A percentile compares a stretch with the other conserved stretches of the same genome.
Evolutionary conservation across 192 early-diverging fungal genomes (phyloP).

Genomic region (Coemansia brasiliensis): DNA sequence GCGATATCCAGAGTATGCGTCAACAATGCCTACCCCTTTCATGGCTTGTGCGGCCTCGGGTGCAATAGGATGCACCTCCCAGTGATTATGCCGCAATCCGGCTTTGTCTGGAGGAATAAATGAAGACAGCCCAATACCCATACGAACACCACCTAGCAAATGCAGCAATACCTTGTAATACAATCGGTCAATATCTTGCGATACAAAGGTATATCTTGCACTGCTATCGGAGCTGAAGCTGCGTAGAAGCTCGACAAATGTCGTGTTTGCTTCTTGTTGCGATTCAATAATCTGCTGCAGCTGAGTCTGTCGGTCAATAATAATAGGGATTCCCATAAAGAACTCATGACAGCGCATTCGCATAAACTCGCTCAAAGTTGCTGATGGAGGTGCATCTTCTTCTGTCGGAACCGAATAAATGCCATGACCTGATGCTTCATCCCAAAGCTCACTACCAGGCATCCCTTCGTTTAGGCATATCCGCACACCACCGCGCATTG

Average conservation of each 20-base stretch:
- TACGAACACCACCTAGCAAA: conserved; percentile 48
- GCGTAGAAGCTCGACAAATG: conserved; percentile 20
- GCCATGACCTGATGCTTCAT: conserved; percentile 35
- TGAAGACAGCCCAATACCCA: conserved; percentile 52
- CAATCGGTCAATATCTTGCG: conserved; percentile 31
- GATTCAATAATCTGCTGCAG: conserved; percentile 30
- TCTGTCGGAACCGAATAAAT: conserved; percentile 48
- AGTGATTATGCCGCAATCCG: conserved; percentile 48
- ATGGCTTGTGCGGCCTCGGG: conserved; percentile 28
- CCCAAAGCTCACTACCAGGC: conserved; percentile 51
- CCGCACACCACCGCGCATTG: conserved; percentile 54
- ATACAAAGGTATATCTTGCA: conserved; percentile 45
- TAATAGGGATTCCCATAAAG: conserved; percentile 53
- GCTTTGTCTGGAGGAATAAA: conserved; percentile 37
- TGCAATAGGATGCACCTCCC: conserved; percentile 55
- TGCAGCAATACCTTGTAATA: conserved; percentile 53
- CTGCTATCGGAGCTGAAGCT: conserved; percentile 31
- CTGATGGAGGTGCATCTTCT: conserved; percentile 29
- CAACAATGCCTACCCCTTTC: conserved; percentile 21
- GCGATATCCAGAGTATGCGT: conserved; percentile 50
- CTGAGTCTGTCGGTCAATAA: conserved; percentile 39
- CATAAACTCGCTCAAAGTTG: conserved; percentile 45
- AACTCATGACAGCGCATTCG: conserved; percentile 51
- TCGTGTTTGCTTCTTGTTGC: background rate
- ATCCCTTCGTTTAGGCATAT: conserved; percentile 51